Conservation (phyloP, 2,329 filamentous ascomycete genomes). For the Fusarium vanettenii region DNA sequence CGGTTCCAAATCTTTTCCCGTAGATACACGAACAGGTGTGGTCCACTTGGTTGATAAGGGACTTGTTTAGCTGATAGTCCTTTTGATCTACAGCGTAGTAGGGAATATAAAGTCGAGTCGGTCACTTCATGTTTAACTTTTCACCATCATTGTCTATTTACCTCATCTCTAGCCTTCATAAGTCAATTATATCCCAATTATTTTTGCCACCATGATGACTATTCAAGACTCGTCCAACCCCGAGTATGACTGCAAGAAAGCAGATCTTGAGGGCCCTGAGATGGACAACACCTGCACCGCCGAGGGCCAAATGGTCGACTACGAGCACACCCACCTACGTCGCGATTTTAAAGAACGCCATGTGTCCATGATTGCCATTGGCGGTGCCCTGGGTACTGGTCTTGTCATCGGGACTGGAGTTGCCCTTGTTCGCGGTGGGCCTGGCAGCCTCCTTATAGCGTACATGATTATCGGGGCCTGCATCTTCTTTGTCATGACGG, state of each 20-base stretch:
- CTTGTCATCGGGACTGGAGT: background rate
- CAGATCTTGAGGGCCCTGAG: background rate
- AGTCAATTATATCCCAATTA: background rate
- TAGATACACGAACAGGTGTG: background rate
- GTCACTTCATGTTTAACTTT: background rate
- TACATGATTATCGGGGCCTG: slow-evolving; percentile 59
- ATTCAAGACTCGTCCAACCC: background rate
- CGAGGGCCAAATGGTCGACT: background rate
- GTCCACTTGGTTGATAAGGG: background rate
- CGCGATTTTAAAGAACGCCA: slow-evolving; percentile 5
- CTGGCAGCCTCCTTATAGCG: background rate
- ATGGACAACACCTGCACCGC: background rate
- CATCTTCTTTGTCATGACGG: slow-evolving; percentile 66
- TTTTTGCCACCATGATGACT: background rate
- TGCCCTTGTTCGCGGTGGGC: background rate
- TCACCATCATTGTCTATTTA: background rate
- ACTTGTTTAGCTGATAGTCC: background rate
- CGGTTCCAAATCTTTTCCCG: background rate
- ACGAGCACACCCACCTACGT: background rate
- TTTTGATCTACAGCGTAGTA: background rate
- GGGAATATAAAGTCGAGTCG: background rate
- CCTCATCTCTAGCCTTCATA: background rate
- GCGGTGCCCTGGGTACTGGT: background rate
- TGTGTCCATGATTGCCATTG: slow-evolving; percentile 1
- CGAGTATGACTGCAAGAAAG: background rate